These are phyloP conservation scores for Loxodes magnus DNA, from an alignment of 73 alveolate species.

Conservation along the genomic window DNA sequence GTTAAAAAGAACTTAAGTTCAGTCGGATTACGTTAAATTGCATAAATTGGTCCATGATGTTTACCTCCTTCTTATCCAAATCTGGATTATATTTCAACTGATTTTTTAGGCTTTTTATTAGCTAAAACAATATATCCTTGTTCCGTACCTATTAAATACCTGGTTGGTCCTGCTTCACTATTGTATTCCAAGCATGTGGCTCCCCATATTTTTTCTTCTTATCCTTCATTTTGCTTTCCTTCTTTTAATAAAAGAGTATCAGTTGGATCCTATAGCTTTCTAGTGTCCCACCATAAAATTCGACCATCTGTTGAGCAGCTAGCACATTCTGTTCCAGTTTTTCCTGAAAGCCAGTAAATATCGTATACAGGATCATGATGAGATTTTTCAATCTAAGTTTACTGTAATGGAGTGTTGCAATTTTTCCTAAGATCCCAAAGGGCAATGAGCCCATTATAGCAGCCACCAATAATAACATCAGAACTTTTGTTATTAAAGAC, in stretches of 20 bases:
- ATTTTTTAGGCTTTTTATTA: conserved; percentile 80
- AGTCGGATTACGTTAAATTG: conserved; percentile 86
- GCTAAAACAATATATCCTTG: conserved; percentile 87
- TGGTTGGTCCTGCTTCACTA: conserved; percentile 60
- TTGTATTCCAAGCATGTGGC: conserved; percentile 77
- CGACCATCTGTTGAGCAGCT: conserved; percentile 83
- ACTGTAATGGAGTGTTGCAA: conserved; percentile 17
- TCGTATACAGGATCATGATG: conserved; percentile 93
- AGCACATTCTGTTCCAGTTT: conserved; percentile 78
- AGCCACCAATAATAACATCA: conserved; percentile 84
- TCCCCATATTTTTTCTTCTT: conserved; percentile 62
- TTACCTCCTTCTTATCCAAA: conserved; percentile 89
- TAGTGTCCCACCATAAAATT: conserved; percentile 86
- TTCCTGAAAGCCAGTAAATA: conserved; percentile 76
- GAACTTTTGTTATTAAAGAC: conserved; percentile 77
- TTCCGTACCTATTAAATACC: conserved; percentile 93
- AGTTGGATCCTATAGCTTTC: conserved; percentile 63
- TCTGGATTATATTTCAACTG: conserved; percentile 85
- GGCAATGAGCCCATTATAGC: conserved; percentile 83
- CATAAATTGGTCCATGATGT: conserved; percentile 94
- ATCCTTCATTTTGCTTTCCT: conserved; percentile 12
- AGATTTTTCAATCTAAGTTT: conserved; percentile 71
- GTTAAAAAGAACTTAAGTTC: conserved; percentile 87
- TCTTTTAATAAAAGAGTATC: conserved; percentile 37
- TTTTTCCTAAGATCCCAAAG: conserved; percentile 71